phyloP scores from a whole-genome alignment of 176 grass and related monocot species.

The Secale cereale region DNA sequence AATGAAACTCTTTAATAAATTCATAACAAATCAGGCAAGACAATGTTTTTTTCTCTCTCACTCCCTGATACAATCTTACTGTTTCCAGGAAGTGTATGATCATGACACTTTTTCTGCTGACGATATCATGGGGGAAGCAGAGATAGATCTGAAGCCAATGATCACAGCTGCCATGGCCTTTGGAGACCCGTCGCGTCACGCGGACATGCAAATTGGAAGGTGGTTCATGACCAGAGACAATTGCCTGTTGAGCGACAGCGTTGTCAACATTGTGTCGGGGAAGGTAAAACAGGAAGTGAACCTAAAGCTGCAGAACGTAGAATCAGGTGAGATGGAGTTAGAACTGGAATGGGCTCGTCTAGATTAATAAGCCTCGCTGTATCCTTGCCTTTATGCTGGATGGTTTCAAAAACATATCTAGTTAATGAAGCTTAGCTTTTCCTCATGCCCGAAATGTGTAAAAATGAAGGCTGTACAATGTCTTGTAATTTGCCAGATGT shows the following conservation, averaged over 20 bases:
- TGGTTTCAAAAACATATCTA: constrained; percentile 8
- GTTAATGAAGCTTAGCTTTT: neutral
- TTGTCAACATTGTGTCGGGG: constrained; percentile 65
- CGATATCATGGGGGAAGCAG: constrained; percentile 98
- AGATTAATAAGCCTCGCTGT: constrained; percentile 35
- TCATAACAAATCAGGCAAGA: neutral
- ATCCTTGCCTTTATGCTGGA: constrained; percentile 15
- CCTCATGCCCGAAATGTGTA: constrained; percentile 18
- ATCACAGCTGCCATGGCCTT: constrained; percentile 89
- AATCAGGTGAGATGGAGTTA: constrained; percentile 81
- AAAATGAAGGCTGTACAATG: constrained; percentile 47
- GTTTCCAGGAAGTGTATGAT: constrained; percentile 88
- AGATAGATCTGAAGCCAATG: constrained; percentile 94
- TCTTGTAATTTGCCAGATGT: constrained; percentile 22
- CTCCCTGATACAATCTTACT: neutral
- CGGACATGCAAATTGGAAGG: constrained; percentile 88
- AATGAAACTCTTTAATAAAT: neutral
- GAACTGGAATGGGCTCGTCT: constrained; percentile 85
- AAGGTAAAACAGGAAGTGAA: constrained; percentile 84
- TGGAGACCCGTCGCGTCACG: constrained; percentile 60
- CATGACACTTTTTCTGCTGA: constrained; percentile 89
- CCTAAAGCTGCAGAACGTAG: constrained; percentile 94
- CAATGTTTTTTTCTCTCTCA: neutral
- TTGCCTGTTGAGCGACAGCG: constrained; percentile 78
- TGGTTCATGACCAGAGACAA: constrained; percentile 98